Conservation (phyloP, 805 yeast genomes). For the Pichia heedii region DNA sequence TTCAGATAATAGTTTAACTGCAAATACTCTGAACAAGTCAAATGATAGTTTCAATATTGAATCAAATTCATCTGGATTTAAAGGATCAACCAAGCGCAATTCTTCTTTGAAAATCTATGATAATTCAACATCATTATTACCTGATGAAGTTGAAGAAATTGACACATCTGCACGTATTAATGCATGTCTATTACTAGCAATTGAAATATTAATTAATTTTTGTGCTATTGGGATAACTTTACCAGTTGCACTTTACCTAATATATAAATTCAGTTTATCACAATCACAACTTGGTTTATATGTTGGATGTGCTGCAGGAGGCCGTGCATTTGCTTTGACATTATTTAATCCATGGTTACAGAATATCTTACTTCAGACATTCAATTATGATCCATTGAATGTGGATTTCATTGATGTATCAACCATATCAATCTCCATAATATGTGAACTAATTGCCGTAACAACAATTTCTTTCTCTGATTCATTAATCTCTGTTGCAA, state of each 20-base stretch:
- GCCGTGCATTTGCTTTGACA: slow-evolving; percentile 41
- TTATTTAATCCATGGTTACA: slow-evolving; percentile 42
- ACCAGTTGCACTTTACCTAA: slow-evolving; percentile 42
- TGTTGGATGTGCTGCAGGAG: slow-evolving; percentile 41
- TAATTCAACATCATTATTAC: not conserved
- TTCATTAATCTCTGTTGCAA: slow-evolving; percentile 24
- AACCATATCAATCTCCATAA: slow-evolving; percentile 8
- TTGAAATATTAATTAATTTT: slow-evolving; percentile 36
- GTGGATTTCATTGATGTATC: slow-evolving; percentile 37
- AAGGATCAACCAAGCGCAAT: too few relatives aligned
- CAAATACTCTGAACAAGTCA: slow-evolving; percentile 1
- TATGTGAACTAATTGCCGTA: slow-evolving; percentile 9
- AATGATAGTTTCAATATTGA: too few relatives aligned
- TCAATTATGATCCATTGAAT: slow-evolving; percentile 29
- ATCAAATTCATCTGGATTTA: too few relatives aligned
- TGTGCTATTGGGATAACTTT: slow-evolving; percentile 34
- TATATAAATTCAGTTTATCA: slow-evolving; percentile 44
- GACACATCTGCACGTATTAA: slow-evolving; percentile 32
- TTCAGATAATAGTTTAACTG: too few relatives aligned
- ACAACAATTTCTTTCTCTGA: slow-evolving; percentile 32
- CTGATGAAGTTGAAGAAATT: slow-evolving; percentile 6
- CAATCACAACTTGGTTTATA: slow-evolving; percentile 47
- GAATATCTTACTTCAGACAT: slow-evolving; percentile 27
- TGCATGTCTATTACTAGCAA: slow-evolving; percentile 38
- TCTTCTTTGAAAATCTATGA: not conserved